Evolutionary conservation across 164 flowering plant genomes (phyloP).

Genomic region (Stephania cephalantha): DNA sequence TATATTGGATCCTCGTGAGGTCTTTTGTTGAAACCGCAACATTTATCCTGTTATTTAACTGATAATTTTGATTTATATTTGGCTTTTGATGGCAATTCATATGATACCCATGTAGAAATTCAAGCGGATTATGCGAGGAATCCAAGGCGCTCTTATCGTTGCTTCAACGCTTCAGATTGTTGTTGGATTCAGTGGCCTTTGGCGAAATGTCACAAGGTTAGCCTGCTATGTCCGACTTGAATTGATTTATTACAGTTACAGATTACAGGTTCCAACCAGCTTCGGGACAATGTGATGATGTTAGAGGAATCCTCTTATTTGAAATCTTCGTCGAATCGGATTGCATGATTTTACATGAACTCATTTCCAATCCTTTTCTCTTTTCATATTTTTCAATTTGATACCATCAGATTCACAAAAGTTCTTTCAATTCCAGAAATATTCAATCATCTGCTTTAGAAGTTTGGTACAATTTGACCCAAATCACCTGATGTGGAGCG

Average conservation of each 20-base stretch:
- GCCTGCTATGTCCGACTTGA: background rate
- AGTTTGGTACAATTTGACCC: too few species aligned
- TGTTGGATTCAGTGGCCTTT: conserved; percentile 90
- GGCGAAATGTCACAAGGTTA: conserved; percentile 86
- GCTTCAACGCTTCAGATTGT: conserved; percentile 85
- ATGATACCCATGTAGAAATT: conserved; percentile 52
- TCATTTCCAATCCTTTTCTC: too few species aligned
- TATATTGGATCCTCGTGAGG: conserved; percentile 67
- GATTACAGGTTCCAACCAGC: background rate
- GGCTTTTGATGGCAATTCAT: background rate
- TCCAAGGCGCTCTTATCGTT: conserved; percentile 84
- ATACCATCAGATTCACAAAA: too few species aligned
- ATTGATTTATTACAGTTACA: background rate
- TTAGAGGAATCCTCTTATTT: too few species aligned
- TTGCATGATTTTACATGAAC: too few species aligned
- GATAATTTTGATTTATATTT: background rate
- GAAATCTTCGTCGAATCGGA: too few species aligned
- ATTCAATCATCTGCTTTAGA: too few species aligned
- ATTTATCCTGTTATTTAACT: background rate
- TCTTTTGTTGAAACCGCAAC: conserved; percentile 9
- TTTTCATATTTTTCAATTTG: too few species aligned
- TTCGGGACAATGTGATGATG: background rate
- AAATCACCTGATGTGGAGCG: too few species aligned
- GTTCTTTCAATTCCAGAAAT: too few species aligned
- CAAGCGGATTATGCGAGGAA: conserved; percentile 73